Conservation (phyloP, 345 rosid genomes). For the Acer yangbiense region DNA sequence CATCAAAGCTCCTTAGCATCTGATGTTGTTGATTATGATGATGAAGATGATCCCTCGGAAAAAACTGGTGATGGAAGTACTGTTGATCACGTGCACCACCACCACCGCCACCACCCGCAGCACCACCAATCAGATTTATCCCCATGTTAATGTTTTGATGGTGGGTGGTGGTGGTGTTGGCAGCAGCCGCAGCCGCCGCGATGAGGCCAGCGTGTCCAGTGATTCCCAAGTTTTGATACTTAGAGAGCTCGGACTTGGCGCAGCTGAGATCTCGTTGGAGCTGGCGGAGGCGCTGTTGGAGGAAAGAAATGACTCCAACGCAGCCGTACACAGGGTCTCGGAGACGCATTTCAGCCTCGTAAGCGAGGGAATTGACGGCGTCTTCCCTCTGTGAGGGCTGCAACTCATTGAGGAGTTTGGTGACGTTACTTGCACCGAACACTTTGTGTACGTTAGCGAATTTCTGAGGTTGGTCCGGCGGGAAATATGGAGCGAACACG, state of each 20-base stretch:
- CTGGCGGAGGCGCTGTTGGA: slow-evolving; percentile 48
- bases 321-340: slow-evolving; percentile 52
- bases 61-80: slow-evolving; percentile 66
- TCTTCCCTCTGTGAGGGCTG: slow-evolving; percentile 46
- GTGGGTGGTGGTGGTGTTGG: slow-evolving; percentile 27
- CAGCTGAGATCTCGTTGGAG: slow-evolving; percentile 50
- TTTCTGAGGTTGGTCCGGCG: slow-evolving; percentile 47
- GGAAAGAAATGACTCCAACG: slow-evolving; percentile 45
- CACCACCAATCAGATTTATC: slow-evolving; percentile 54
- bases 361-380: slow-evolving; percentile 46
- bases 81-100: slow-evolving; percentile 46
- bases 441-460: slow-evolving; percentile 46
- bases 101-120: slow-evolving; percentile 28
- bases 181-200: slow-evolving; percentile 54
- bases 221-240: slow-evolving; percentile 58
- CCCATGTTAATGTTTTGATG: slow-evolving; percentile 58
- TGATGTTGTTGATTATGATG: slow-evolving; percentile 42
- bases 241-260: slow-evolving; percentile 61
- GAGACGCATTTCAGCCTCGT: slow-evolving; percentile 49
- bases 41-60: slow-evolving; percentile 62
- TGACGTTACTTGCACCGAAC: slow-evolving; percentile 48
- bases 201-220: slow-evolving; percentile 60
- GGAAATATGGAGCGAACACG: slow-evolving; percentile 51
- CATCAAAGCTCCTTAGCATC: slow-evolving; percentile 65
- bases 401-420: slow-evolving; percentile 45